These are phyloP conservation scores for Cicer yamashitae DNA, from an alignment of 306 rosid genomes.

Conservation along the genomic window DNA sequence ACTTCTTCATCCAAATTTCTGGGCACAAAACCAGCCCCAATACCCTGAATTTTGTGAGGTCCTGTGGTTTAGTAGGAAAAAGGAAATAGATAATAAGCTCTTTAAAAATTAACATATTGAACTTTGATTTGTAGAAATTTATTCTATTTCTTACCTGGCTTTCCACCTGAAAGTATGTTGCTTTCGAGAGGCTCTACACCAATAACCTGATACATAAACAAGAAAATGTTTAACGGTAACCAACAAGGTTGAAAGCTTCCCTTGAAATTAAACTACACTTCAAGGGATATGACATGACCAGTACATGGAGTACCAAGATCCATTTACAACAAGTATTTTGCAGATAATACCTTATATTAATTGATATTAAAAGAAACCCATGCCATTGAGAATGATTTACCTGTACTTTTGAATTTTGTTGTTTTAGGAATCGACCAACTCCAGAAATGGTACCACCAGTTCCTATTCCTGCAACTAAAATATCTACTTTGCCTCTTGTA, in stretches of 20 bases:
- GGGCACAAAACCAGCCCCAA: slow-evolving; percentile 99
- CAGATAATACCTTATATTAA: slow-evolving; percentile 25
- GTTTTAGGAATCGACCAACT: slow-evolving; percentile 79
- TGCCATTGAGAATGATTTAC: slow-evolving; percentile 48
- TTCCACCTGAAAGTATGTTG: slow-evolving; percentile 95
- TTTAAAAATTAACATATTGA: slow-evolving; percentile 16
- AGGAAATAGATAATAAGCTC: slow-evolving; percentile 36
- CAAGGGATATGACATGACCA: slow-evolving; percentile 22
- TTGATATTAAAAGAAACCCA: neutral
- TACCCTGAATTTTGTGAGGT: slow-evolving; percentile 99
- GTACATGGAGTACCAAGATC: slow-evolving; percentile 6
- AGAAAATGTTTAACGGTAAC: slow-evolving; percentile 37
- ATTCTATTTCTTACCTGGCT: slow-evolving; percentile 74
- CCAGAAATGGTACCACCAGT: slow-evolving; percentile 99
- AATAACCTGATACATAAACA: slow-evolving; percentile 65
- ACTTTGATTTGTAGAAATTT: slow-evolving; percentile 40
- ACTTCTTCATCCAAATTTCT: slow-evolving; percentile 85
- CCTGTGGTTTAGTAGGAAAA: slow-evolving; percentile 60
- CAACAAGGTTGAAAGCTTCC: slow-evolving; percentile 37
- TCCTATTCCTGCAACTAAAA: slow-evolving; percentile 95
- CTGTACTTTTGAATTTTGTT: slow-evolving; percentile 82
- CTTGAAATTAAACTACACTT: slow-evolving; percentile 30
- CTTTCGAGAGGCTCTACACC: slow-evolving; percentile 95
- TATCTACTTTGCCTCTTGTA: slow-evolving; percentile 92
- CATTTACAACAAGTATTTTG: slow-evolving; percentile 29